A percentile compares a stretch with the other conserved stretches of the same genome.
phyloP scores from a whole-genome alignment of 139 green algal genomes.

The Micromonas pusilla region DNA sequence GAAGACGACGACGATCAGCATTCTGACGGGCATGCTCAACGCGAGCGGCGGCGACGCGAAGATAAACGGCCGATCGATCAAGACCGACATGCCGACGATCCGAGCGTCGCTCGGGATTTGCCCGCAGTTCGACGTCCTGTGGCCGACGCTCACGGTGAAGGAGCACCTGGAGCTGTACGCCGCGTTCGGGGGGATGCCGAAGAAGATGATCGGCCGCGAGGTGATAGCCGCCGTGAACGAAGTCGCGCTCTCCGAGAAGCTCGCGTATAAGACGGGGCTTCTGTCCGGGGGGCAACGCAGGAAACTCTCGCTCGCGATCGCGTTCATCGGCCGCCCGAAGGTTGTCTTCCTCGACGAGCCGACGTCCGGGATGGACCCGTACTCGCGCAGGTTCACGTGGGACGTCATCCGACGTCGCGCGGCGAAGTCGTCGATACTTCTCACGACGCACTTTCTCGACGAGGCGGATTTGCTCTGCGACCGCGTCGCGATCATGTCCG shows the following conservation, averaged over 20 bases:
- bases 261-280: not conserved
- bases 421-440: constrained; percentile 36
- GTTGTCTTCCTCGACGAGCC: constrained; percentile 93
- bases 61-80: constrained; percentile 33
- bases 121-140: constrained; percentile 95
- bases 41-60: constrained; percentile 47
- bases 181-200: constrained; percentile 57
- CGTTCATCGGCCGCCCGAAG: constrained; percentile 77
- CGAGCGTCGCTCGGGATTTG: constrained; percentile 60
- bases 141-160: constrained; percentile 70
- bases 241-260: constrained; percentile 36
- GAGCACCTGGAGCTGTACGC: constrained; percentile 90
- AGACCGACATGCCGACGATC: constrained; percentile 57
- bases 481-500: constrained; percentile 47
- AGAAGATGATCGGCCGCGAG: not conserved
- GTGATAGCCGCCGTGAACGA: constrained; percentile 8
- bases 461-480: constrained; percentile 52
- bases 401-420: constrained; percentile 70
- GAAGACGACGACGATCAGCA: constrained; percentile 50
- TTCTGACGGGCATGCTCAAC: constrained; percentile 54
- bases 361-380: constrained; percentile 87
- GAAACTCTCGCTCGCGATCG: constrained; percentile 61
- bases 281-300: constrained; percentile 48
- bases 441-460: constrained; percentile 55
- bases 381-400: constrained; percentile 81